Conservation (phyloP, 2,329 filamentous ascomycete species). For the Penicillium sp. region DNA sequence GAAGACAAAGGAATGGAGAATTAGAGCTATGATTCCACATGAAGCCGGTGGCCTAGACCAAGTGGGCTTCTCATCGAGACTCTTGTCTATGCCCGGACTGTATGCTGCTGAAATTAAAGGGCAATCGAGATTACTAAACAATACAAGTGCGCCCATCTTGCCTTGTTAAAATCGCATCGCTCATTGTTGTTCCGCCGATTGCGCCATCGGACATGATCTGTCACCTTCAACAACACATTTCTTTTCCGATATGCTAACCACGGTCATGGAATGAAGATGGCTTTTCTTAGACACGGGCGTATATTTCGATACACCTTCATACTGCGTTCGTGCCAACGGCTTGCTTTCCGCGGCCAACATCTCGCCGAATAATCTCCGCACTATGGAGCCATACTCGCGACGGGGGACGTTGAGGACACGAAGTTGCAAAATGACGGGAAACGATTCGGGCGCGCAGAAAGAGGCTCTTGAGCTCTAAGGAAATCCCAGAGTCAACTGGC, state of each 20-base stretch:
- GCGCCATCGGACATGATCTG: neutral
- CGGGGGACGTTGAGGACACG: too few relatives aligned
- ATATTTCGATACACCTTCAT: conserved; percentile 16
- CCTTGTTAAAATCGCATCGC: neutral
- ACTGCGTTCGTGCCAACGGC: conserved; percentile 36
- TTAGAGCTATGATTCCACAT: neutral
- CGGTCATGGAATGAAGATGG: neutral
- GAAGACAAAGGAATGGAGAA: neutral
- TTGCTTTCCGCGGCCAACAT: conserved; percentile 44
- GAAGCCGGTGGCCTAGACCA: neutral
- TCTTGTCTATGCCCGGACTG: neutral
- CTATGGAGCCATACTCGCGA: conserved; percentile 29
- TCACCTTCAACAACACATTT: neutral
- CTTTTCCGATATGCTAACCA: neutral
- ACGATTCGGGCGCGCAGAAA: too few relatives aligned
- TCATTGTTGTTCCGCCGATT: conserved; percentile 2
- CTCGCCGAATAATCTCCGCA: conserved; percentile 54
- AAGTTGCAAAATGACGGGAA: too few relatives aligned
- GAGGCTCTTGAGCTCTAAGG: too few relatives aligned
- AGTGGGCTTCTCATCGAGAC: neutral
- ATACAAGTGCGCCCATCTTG: neutral
- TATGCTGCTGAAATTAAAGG: neutral
- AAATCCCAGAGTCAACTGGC: too few relatives aligned
- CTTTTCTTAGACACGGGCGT: neutral
- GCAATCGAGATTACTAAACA: conserved; percentile 10